phyloP scores from a whole-genome alignment of 352 stramenopile species.

The Blastocystis sp. region DNA sequence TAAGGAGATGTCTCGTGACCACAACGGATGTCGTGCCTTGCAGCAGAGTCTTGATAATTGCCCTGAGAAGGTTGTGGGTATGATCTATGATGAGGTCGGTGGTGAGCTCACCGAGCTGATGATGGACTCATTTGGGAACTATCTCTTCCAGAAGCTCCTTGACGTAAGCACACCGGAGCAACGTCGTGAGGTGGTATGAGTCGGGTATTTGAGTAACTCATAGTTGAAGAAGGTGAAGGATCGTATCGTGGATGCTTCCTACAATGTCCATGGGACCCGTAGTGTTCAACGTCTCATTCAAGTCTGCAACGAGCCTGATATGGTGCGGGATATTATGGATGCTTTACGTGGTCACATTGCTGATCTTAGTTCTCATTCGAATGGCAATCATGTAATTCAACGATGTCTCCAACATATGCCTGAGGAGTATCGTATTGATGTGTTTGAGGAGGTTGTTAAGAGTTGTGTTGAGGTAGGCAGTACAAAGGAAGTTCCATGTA shows the following conservation, averaged over 20 bases:
- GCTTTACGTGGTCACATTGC: conserved; percentile 87
- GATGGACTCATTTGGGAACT: conserved; percentile 98
- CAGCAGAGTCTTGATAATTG: conserved; percentile 93
- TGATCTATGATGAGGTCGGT: conserved; percentile 93
- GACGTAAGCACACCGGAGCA: conserved; percentile 86
- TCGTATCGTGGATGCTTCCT: conserved; percentile 88
- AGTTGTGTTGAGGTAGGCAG: conserved; percentile 78
- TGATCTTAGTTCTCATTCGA: conserved; percentile 92
- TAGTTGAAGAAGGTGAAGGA: conserved; percentile 79
- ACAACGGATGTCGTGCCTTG: conserved; percentile 92
- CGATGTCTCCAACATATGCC: conserved; percentile 89
- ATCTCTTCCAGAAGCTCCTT: conserved; percentile 97
- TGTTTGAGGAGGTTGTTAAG: conserved; percentile 91
- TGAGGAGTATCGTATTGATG: conserved; percentile 88
- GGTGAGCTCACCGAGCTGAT: conserved; percentile 92
- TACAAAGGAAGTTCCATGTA: conserved; percentile 70
- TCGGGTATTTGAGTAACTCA: conserved; percentile 26
- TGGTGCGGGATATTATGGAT: conserved; percentile 86
- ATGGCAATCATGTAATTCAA: conserved; percentile 96
- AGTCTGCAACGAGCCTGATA: conserved; percentile 77
- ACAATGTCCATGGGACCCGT: conserved; percentile 94
- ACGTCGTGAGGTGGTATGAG: conserved; percentile 83
- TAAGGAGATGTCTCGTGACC: conserved; percentile 83
- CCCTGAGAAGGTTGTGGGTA: conserved; percentile 81
- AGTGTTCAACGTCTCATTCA: conserved; percentile 97